A percentile compares a stretch with the other conserved stretches of the same genome.
These are phyloP conservation scores for Tylopilus rubrobrunneus DNA, from an alignment of 768 basidiomycete species.

Conservation along the genomic window DNA sequence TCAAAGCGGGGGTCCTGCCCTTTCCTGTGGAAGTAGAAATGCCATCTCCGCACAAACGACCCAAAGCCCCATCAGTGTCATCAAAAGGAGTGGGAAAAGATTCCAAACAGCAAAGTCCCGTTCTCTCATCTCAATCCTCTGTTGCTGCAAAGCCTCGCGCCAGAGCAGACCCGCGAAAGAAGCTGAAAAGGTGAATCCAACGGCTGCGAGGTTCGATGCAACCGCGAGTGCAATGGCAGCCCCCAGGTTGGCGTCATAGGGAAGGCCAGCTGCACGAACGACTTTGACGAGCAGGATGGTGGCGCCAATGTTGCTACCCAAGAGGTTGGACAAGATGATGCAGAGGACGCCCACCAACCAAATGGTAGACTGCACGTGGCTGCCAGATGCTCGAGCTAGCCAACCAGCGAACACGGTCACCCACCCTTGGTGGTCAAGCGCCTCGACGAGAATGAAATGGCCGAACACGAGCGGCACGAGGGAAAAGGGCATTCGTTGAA, in stretches of 20 bases:
- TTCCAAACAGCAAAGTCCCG: slow-evolving; percentile 72
- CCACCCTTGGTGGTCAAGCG: slow-evolving; percentile 79
- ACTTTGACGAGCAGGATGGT: slow-evolving; percentile 70
- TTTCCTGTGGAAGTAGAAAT: too few species aligned
- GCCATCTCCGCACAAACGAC: slow-evolving; percentile 74
- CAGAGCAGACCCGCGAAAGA: slow-evolving; percentile 88
- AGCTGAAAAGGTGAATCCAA: slow-evolving; percentile 84
- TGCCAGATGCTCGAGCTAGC: slow-evolving; percentile 45
- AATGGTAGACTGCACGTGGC: slow-evolving; percentile 45
- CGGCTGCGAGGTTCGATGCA: slow-evolving; percentile 80
- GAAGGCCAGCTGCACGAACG: slow-evolving; percentile 44
- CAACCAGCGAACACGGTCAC: slow-evolving; percentile 75
- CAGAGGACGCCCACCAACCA: slow-evolving; percentile 69
- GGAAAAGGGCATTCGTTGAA: slow-evolving; percentile 70
- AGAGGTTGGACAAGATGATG: slow-evolving; percentile 73
- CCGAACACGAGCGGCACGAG: slow-evolving; percentile 90
- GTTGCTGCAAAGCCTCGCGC: slow-evolving; percentile 68
- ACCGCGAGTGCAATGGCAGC: slow-evolving; percentile 41
- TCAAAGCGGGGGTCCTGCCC: too few species aligned
- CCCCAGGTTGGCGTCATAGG: slow-evolving; percentile 40
- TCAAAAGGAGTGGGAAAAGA: slow-evolving; percentile 53
- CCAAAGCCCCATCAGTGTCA: slow-evolving; percentile 63
- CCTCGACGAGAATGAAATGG: slow-evolving; percentile 81
- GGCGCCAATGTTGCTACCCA: slow-evolving; percentile 35
- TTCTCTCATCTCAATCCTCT: slow-evolving; percentile 57